These are phyloP conservation scores for Clavispora santaluciae DNA, from an alignment of 805 yeast species.

Conservation along the genomic window DNA sequence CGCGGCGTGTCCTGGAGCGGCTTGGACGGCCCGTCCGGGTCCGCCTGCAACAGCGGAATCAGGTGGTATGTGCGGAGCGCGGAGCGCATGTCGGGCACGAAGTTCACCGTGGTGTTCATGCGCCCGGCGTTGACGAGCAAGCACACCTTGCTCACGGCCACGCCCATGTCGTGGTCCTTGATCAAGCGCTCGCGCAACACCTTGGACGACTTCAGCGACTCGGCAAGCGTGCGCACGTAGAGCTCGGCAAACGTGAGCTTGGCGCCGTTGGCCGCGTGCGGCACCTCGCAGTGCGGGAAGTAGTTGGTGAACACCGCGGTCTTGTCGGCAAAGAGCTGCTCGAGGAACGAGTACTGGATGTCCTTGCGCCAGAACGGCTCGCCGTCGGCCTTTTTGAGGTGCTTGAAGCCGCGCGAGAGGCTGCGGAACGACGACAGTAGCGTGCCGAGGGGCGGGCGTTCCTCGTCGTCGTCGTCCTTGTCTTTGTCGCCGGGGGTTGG, in stretches of 20 bases:
- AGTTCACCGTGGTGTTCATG: conserved; percentile 90
- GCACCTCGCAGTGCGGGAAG: conserved; percentile 40
- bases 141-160: conserved; percentile 76
- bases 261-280: conserved; percentile 33
- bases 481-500: neutral
- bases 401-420: conserved; percentile 39
- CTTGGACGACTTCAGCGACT: conserved; percentile 77
- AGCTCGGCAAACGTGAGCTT: conserved; percentile 76
- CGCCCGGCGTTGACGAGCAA: conserved; percentile 87
- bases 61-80: conserved; percentile 90
- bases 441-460: conserved; percentile 6
- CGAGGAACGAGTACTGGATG: conserved; percentile 76
- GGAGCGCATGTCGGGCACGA: conserved; percentile 93
- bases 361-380: conserved; percentile 88
- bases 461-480: conserved; percentile 3
- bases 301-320: conserved; percentile 65
- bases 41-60: conserved; percentile 81
- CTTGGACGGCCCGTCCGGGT: conserved; percentile 49
- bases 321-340: conserved; percentile 57
- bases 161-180: conserved; percentile 55
- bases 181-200: conserved; percentile 74
- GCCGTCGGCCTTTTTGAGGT: conserved; percentile 84
- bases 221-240: conserved; percentile 76
- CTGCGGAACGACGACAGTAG: conserved; percentile 12
- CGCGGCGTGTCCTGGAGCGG: conserved; percentile 95